Evolutionary conservation across 2,329 filamentous ascomycete genomes (phyloP).

Genomic region (Scolecobasidium constrictum): DNA sequence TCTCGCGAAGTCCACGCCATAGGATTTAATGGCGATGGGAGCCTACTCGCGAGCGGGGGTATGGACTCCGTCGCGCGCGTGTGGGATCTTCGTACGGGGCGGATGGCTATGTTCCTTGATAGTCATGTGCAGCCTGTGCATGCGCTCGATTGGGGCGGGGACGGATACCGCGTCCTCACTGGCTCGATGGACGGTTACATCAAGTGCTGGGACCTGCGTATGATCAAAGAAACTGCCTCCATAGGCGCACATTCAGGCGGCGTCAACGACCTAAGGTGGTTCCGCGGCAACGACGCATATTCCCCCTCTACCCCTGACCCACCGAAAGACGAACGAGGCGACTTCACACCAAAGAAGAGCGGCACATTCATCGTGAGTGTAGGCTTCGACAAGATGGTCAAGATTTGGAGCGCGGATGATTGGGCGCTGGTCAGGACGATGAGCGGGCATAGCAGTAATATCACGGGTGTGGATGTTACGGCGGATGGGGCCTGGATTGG

Average conservation of each 20-base stretch:
- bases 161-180: constrained; percentile 86
- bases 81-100: constrained; percentile 86
- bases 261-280: constrained; percentile 90
- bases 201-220: constrained; percentile 95
- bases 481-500: constrained; percentile 84
- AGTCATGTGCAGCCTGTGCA: constrained; percentile 91
- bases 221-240: constrained; percentile 70
- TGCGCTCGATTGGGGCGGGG: constrained; percentile 81
- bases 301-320: constrained; percentile 51
- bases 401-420: constrained; percentile 92
- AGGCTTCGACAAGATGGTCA: constrained; percentile 91
- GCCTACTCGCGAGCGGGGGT: constrained; percentile 81
- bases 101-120: constrained; percentile 92
- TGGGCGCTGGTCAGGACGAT: constrained; percentile 84
- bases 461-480: constrained; percentile 82
- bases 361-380: constrained; percentile 85
- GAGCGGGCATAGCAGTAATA: constrained; percentile 83
- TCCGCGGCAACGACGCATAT: constrained; percentile 75
- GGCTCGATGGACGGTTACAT: constrained; percentile 91
- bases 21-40: constrained; percentile 84
- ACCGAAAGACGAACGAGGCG: constrained; percentile 57
- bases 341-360: constrained; percentile 60
- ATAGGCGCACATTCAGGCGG: constrained; percentile 87
- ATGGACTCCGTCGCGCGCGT: constrained; percentile 89
- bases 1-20: constrained; percentile 87